phyloP scores from a whole-genome alignment of 164 flowering plant genomes.

The Vitis riparia region DNA sequence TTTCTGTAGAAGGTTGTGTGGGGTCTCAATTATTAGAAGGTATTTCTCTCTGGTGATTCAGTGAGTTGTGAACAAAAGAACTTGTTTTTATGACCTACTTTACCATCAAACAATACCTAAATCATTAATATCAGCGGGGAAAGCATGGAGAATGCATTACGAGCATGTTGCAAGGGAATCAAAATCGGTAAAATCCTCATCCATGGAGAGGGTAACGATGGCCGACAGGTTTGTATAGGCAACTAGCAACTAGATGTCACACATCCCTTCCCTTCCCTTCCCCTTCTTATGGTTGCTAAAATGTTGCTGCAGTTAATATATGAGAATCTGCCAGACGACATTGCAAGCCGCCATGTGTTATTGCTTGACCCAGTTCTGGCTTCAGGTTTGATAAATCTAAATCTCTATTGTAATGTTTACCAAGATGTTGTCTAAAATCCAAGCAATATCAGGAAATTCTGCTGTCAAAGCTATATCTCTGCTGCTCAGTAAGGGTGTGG shows the following conservation, averaged over 20 bases:
- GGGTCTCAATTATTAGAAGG: conserved; percentile 83
- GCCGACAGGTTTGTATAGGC: conserved; percentile 49
- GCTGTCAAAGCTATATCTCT: conserved; percentile 73
- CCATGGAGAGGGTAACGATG: conserved; percentile 56
- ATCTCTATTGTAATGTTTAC: neutral
- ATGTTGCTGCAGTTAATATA: conserved; percentile 60
- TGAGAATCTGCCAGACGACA: conserved; percentile 77
- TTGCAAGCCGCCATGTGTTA: conserved; percentile 68
- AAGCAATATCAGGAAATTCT: conserved; percentile 60
- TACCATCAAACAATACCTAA: too few relatives aligned
- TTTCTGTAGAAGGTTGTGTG: conserved; percentile 73
- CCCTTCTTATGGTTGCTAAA: neutral
- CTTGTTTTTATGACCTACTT: too few relatives aligned
- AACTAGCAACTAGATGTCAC: neutral
- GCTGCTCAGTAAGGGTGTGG: conserved; percentile 71
- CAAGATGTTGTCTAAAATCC: conserved; percentile 5
- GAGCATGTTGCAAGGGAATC: conserved; percentile 93
- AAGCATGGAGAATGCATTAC: conserved; percentile 90
- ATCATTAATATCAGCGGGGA: conserved; percentile 57
- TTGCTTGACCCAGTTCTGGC: conserved; percentile 84
- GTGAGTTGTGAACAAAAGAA: too few relatives aligned
- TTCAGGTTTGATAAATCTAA: conserved; percentile 50
- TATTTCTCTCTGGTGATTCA: conserved; percentile 13
- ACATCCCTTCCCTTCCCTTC: neutral
- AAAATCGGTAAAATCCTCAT: conserved; percentile 86